Conservation (phyloP, 352 stramenopile genomes). For the Globisporangium paddicum region DNA sequence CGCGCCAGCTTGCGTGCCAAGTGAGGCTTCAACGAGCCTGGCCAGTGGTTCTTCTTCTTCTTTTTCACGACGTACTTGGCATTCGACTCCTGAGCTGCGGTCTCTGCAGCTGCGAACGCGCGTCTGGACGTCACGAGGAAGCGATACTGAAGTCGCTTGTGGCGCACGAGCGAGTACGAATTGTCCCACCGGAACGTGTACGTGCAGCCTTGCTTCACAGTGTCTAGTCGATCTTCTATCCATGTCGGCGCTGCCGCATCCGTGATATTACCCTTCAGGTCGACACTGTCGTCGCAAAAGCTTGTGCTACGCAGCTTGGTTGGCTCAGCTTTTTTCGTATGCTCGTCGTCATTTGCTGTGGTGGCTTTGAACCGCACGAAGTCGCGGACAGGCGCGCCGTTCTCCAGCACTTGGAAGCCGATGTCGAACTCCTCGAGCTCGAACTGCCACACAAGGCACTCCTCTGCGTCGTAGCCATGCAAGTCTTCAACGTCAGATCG, state of each 20-base stretch:
- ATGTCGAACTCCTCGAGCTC: slow-evolving; percentile 53
- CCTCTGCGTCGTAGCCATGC: slow-evolving; percentile 13
- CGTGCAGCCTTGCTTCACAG: slow-evolving; percentile 22
- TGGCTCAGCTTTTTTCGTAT: not conserved
- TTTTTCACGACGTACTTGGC: slow-evolving; percentile 13
- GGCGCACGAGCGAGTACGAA: slow-evolving; percentile 65
- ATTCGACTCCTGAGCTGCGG: slow-evolving; percentile 39
- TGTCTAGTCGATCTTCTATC: slow-evolving; percentile 32
- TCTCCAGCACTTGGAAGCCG: slow-evolving; percentile 54
- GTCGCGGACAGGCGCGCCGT: slow-evolving; percentile 28
- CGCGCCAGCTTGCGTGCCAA: slow-evolving; percentile 31
- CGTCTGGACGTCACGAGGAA: slow-evolving; percentile 36
- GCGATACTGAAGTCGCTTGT: slow-evolving; percentile 61
- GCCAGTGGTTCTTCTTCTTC: slow-evolving; percentile 13
- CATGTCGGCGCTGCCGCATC: not conserved
- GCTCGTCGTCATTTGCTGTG: not conserved
- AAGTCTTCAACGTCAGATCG: slow-evolving; percentile 7
- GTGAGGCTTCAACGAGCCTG: slow-evolving; percentile 25
- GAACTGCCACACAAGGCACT: slow-evolving; percentile 65
- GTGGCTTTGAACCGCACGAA: slow-evolving; percentile 32
- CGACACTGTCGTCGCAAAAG: not conserved
- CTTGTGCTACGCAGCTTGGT: not conserved
- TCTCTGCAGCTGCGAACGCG: slow-evolving; percentile 40
- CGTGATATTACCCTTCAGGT: not conserved
- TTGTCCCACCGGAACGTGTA: slow-evolving; percentile 76